These are phyloP conservation scores for Zalerion maritima DNA, from an alignment of 495 filamentous ascomycete genomes.

Conservation along the genomic window DNA sequence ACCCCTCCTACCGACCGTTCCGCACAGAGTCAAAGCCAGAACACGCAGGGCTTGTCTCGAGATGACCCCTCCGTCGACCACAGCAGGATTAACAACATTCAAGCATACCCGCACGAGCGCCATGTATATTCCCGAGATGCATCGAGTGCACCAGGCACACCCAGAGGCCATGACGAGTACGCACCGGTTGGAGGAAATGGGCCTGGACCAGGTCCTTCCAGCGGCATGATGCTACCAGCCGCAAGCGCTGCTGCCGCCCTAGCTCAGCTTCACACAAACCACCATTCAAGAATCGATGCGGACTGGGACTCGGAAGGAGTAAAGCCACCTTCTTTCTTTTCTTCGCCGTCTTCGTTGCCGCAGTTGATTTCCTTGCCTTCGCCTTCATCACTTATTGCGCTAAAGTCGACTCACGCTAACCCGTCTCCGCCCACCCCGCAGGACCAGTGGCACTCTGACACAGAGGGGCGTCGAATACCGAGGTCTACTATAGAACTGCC, in stretches of 20 bases:
- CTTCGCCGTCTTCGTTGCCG: not conserved
- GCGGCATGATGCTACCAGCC: conserved; percentile 45
- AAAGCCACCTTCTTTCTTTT: conserved; percentile 16
- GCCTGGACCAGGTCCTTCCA: too few relatives aligned
- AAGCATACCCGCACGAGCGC: conserved; percentile 28
- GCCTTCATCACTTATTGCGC: conserved; percentile 5
- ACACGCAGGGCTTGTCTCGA: conserved; percentile 14
- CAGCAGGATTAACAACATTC: conserved; percentile 10
- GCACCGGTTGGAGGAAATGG: too few relatives aligned
- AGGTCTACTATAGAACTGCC: conserved; percentile 59
- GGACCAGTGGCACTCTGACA: conserved; percentile 64
- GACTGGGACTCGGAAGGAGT: conserved; percentile 82
- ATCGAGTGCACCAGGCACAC: conserved; percentile 55
- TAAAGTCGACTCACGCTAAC: too few relatives aligned
- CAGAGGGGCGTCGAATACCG: conserved; percentile 40
- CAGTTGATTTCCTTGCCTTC: not conserved
- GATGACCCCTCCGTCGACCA: conserved; percentile 10
- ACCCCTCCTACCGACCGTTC: conserved; percentile 65
- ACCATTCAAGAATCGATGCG: conserved; percentile 59
- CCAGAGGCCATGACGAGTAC: conserved; percentile 58
- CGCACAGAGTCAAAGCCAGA: conserved; percentile 8
- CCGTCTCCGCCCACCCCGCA: conserved; percentile 14
- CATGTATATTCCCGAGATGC: conserved; percentile 43
- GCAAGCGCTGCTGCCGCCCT: conserved; percentile 76
- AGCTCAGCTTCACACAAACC: conserved; percentile 66